Percentiles rank a stretch among this genome's conserved stretches.
Conservation (phyloP, 768 basidiomycete genomes). For the Hortiboletus campestris region DNA sequence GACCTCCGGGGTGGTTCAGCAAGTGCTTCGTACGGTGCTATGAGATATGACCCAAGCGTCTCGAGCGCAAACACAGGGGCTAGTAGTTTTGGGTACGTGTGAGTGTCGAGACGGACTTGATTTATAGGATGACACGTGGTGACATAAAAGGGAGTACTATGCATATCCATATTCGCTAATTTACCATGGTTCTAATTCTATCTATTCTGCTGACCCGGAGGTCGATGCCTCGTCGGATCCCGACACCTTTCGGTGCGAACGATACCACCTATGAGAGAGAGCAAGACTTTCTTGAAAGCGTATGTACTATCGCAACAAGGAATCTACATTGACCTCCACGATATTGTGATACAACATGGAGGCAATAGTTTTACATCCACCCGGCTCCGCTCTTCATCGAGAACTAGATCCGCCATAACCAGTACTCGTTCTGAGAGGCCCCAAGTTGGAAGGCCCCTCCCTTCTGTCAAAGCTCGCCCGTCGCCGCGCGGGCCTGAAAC, state of each 20-base stretch:
- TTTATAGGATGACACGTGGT: background rate
- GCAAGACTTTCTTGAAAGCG: background rate
- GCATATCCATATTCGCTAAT: conserved; percentile 19
- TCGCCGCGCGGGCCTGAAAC: conserved; percentile 29
- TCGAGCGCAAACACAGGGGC: conserved; percentile 6
- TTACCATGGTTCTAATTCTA: background rate
- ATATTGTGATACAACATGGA: background rate
- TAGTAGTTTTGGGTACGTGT: conserved; percentile 3
- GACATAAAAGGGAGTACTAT: background rate
- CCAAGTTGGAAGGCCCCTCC: conserved; percentile 68
- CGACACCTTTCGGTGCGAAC: background rate
- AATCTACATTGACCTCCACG: background rate
- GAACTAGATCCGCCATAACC: conserved; percentile 78
- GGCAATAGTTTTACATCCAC: background rate
- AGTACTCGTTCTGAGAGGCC: conserved; percentile 71
- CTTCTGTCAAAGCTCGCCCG: conserved; percentile 47
- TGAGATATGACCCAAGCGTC: conserved; percentile 5
- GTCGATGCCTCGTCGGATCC: background rate
- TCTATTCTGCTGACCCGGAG: background rate
- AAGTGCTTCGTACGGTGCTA: conserved; percentile 17
- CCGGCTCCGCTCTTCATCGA: conserved; percentile 40
- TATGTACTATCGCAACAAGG: conserved; percentile 1
- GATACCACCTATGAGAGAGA: background rate
- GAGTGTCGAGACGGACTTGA: background rate
- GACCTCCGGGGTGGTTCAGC: conserved; percentile 37